Percentiles rank a stretch among this genome's conserved stretches.
Evolutionary conservation across 768 basidiomycete species (phyloP).

Genomic region (Phaeolepiota aurea): DNA sequence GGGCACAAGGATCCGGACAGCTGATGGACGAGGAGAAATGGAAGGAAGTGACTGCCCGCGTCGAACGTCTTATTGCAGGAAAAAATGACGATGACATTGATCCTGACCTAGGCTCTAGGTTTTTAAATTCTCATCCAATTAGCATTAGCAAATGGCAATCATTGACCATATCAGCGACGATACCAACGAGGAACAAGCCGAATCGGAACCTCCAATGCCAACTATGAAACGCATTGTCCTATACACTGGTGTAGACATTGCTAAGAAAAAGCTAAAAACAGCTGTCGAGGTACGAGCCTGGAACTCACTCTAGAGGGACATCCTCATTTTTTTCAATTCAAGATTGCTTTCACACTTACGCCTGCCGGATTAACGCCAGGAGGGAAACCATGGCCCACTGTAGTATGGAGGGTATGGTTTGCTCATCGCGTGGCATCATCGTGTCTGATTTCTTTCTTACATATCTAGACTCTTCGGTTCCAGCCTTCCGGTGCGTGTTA

Average conservation of each 20-base stretch:
- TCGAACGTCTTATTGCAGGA: too few relatives aligned
- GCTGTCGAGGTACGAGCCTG: constrained; percentile 1
- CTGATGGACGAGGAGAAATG: too few relatives aligned
- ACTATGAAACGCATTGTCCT: constrained; percentile 4
- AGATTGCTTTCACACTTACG: constrained; percentile 8
- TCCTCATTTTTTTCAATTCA: background rate
- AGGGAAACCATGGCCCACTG: constrained; percentile 4
- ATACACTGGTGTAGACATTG: constrained; percentile 6
- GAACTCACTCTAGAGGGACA: background rate
- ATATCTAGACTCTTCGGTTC: background rate
- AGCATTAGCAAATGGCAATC: background rate
- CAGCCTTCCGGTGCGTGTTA: background rate
- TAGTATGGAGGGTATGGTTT: constrained; percentile 7
- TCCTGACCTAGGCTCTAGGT: too few relatives aligned
- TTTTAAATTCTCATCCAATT: background rate
- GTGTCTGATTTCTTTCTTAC: background rate
- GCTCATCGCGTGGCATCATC: background rate
- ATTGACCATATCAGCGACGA: background rate
- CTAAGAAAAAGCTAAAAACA: constrained; percentile 6
- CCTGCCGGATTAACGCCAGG: constrained; percentile 3
- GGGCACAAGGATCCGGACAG: too few relatives aligned
- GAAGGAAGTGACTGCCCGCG: too few relatives aligned
- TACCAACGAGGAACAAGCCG: background rate
- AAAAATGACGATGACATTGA: too few relatives aligned
- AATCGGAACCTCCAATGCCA: background rate